phyloP scores from a whole-genome alignment of 352 stramenopile species.

The Phytophthora melonis region DNA sequence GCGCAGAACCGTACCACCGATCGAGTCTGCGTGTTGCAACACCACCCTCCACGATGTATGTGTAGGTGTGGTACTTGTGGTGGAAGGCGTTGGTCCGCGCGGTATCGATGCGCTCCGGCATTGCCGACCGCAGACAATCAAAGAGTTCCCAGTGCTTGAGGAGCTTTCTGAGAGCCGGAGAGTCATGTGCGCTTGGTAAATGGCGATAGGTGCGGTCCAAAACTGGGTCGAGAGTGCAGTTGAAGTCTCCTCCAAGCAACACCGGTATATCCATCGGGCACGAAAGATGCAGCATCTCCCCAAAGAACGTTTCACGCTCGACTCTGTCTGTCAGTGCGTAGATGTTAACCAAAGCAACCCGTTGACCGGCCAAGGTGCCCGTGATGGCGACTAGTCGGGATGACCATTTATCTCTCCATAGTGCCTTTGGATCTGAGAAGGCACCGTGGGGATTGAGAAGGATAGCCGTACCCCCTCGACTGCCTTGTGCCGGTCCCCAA shows the following conservation, averaged over 20 bases:
- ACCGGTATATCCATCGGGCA: neutral
- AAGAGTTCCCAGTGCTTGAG: neutral
- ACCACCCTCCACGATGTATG: neutral
- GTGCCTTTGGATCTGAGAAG: too few relatives aligned
- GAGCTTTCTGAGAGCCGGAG: neutral
- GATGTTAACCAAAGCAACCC: neutral
- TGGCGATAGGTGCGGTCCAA: neutral
- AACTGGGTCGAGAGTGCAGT: neutral
- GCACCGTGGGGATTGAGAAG: too few relatives aligned
- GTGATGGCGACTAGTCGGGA: neutral
- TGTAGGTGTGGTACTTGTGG: neutral
- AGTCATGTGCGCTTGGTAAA: neutral
- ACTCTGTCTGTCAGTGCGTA: neutral
- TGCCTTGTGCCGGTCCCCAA: too few relatives aligned
- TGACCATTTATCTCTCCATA: neutral
- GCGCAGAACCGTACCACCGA: neutral
- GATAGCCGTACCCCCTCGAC: too few relatives aligned
- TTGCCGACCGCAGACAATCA: neutral
- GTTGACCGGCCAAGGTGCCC: neutral
- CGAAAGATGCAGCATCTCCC: neutral
- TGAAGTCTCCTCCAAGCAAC: too few relatives aligned
- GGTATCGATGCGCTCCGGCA: neutral
- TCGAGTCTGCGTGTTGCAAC: neutral
- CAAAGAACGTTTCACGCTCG: neutral
- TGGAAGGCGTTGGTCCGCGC: neutral